Conservation (phyloP, 345 rosid genomes). For the Trapa incisa region DNA sequence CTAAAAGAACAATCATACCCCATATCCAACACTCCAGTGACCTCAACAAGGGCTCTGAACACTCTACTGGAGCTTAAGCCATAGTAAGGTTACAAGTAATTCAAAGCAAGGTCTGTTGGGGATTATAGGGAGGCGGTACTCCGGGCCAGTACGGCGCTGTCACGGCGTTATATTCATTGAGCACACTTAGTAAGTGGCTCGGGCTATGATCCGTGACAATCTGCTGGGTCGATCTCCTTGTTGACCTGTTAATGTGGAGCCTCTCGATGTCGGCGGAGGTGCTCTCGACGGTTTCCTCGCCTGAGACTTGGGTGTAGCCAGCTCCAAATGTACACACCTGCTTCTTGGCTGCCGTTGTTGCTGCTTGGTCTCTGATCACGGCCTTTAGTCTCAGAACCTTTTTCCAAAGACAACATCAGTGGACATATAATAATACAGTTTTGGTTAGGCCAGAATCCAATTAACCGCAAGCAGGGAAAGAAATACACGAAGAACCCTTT, state of each 20-base stretch:
- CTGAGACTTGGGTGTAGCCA: constrained; percentile 39
- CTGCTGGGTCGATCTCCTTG: background rate
- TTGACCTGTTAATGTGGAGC: constrained; percentile 12
- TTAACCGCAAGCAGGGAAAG: no score
- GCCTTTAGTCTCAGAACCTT: constrained; percentile 50
- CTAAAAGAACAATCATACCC: no score
- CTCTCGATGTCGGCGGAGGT: constrained; percentile 22
- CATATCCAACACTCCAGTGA: no score
- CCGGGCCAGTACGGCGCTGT: constrained; percentile 13
- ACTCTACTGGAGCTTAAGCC: no score
- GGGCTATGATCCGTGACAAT: background rate
- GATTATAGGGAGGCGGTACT: constrained; percentile 5
- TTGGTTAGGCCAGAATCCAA: background rate
- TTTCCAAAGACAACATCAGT: background rate
- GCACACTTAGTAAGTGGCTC: constrained; percentile 1
- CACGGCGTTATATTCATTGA: constrained; percentile 24
- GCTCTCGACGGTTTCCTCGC: constrained; percentile 57
- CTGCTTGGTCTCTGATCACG: constrained; percentile 33
- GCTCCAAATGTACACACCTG: constrained; percentile 16
- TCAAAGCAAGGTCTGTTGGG: background rate
- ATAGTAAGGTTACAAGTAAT: no score
- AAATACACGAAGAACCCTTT: no score
- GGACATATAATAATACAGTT: background rate
- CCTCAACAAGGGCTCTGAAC: no score
- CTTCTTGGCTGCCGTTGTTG: constrained; percentile 13